Conservation (phyloP, 2,329 filamentous ascomycete genomes). For the Penicillium freii region DNA sequence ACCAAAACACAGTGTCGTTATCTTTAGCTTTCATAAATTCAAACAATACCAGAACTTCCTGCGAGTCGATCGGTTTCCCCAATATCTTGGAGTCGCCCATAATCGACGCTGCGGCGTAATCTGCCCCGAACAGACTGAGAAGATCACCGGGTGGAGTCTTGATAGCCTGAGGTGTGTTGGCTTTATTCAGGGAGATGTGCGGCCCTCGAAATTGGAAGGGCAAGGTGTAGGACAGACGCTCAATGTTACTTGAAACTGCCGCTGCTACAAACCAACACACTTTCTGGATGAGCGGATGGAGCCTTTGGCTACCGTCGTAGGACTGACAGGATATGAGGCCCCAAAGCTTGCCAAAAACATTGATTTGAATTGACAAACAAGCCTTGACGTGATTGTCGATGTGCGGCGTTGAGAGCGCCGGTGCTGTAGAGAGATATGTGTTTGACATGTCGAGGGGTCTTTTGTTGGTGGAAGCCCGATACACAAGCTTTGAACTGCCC, state of each 20-base stretch:
- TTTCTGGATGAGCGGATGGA: conserved; percentile 83
- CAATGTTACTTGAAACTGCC: conserved; percentile 79
- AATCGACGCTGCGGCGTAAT: conserved; percentile 80
- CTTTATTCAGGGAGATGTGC: conserved; percentile 69
- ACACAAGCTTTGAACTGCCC: conserved; percentile 73
- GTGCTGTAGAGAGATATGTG: conserved; percentile 79
- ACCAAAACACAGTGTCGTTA: conserved; percentile 70
- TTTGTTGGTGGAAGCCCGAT: conserved; percentile 70
- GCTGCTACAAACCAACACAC: conserved; percentile 87
- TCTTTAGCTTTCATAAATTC: conserved; percentile 76
- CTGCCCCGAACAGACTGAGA: conserved; percentile 76
- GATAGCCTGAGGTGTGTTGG: conserved; percentile 72
- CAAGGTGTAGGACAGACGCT: conserved; percentile 78
- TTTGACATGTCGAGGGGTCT: conserved; percentile 75
- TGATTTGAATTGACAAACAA: conserved; percentile 89
- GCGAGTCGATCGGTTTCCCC: conserved; percentile 69
- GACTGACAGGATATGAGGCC: conserved; percentile 81
- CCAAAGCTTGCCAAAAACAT: conserved; percentile 81
- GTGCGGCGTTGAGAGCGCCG: conserved; percentile 76
- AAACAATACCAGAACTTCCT: conserved; percentile 77
- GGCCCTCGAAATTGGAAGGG: conserved; percentile 76
- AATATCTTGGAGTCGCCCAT: conserved; percentile 80
- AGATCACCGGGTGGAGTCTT: conserved; percentile 82
- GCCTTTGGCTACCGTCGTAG: conserved; percentile 75
- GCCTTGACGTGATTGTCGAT: conserved; percentile 78